Evolutionary conservation across 805 yeast genomes (phyloP), one percentile per base, ranked within the genome.

Genomic region (Ogataea dorogensis): DNA sequence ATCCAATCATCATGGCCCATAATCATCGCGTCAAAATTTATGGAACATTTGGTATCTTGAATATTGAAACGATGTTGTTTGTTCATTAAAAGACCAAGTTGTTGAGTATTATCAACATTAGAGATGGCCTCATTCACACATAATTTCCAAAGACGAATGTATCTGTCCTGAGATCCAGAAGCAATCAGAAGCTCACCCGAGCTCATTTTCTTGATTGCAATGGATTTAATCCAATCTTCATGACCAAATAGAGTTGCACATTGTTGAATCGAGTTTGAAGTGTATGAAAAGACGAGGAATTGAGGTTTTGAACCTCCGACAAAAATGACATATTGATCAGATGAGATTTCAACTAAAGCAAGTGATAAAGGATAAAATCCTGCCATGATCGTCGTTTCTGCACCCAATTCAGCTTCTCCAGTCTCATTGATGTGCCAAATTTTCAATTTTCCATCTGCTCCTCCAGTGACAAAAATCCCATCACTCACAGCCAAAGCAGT

Each of bases 1-100:
- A 94, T 81, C 98, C 98, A 93, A 59, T 93, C 99, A 57, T 93
- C 99, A 61, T 93, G 98, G 6, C 98, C 99, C 83, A 93, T 81
- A 17, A 93, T 77, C 42, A 93, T 73, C 0, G 98, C 96, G 53
- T 94, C 99, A 54, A 89, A 87, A 46, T 77, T 77, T 33, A 88
- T 71, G 4, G 82, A 76, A 40, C 75, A 75, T 33, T 64, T 58
- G 2, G 69, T 12, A 7, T 26, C 51, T 3, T 49, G 56, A 24
- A 72, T 52, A 9, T 53, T 49, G 44, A 87, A 78, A 42, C 76
- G 73, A 58, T 84, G 79, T 59, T 80, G 84, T 49, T 83, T 87
- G 61, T 85, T 86, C 12, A 82, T 75, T 40, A 85, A 64, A 24
- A 80, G 64, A 7, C 68, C 67, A 46, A 79, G 67, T 50, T 72